Conservation (phyloP, 2,329 filamentous ascomycete genomes). For the Pseudocercospora vitis region DNA sequence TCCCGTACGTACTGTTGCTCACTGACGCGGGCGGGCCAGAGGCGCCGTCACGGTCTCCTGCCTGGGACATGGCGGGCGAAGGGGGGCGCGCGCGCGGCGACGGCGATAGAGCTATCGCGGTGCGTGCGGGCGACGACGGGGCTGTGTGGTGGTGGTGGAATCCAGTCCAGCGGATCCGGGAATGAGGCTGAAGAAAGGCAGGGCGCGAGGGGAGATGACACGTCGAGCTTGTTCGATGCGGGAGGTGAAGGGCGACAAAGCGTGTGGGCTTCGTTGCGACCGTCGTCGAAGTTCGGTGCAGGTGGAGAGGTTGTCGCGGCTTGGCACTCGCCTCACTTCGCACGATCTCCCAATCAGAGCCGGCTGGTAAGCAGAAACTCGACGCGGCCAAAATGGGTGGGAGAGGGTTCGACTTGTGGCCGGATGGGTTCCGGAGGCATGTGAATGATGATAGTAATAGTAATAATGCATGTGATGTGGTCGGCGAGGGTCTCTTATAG, state of each 20-base stretch:
- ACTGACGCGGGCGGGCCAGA: conserved; percentile 5
- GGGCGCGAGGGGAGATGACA: not conserved
- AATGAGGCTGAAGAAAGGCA: not conserved
- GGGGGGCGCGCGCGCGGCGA: not conserved
- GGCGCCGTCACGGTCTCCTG: conserved; percentile 7
- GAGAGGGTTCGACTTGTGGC: too few species aligned
- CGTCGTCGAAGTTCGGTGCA: too few species aligned
- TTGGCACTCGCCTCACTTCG: too few species aligned
- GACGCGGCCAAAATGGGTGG: too few species aligned
- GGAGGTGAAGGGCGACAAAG: not conserved
- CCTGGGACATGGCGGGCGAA: conserved; percentile 1
- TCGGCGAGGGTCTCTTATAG: too few species aligned
- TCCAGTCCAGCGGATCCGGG: conserved; percentile 5
- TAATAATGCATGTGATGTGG: too few species aligned
- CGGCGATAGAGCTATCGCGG: not conserved
- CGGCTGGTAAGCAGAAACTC: too few species aligned
- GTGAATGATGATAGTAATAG: too few species aligned
- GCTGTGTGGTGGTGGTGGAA: not conserved
- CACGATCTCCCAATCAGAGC: too few species aligned
- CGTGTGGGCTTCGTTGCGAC: not conserved
- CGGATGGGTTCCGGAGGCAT: too few species aligned
- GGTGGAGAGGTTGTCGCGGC: not conserved
- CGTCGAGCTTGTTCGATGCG: conserved; percentile 4
- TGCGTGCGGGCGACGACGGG: conserved; percentile 4
- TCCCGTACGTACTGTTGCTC: conserved; percentile 7